Percentiles rank a stretch among this genome's conserved stretches.
phyloP scores from a whole-genome alignment of 2,329 filamentous ascomycete genomes.

The Alternaria incomplexa region DNA sequence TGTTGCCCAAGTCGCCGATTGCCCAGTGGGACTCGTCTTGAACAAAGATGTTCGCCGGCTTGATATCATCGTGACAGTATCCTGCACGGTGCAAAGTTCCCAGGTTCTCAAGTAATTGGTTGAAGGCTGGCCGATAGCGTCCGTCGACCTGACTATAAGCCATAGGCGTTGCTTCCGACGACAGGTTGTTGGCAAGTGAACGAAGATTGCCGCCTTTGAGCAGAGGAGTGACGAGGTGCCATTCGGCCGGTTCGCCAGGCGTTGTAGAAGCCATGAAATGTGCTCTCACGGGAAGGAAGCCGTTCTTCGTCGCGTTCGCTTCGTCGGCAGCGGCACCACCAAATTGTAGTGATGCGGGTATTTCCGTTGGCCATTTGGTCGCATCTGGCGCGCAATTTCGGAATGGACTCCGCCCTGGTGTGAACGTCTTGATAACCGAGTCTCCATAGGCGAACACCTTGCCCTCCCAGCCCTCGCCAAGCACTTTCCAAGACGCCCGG shows the following conservation, averaged over 20 bases:
- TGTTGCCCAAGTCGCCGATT: slow-evolving; percentile 46
- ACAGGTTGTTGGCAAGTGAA: slow-evolving; percentile 12
- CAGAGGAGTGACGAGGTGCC: slow-evolving; percentile 31
- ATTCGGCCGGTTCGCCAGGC: slow-evolving; percentile 12
- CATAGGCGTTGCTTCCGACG: background rate
- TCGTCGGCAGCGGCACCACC: slow-evolving; percentile 6
- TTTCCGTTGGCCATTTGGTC: slow-evolving; percentile 34
- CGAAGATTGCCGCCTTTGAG: slow-evolving; percentile 20
- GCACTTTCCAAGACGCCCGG: slow-evolving; percentile 21
- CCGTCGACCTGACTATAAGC: slow-evolving; percentile 28
- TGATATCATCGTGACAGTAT: slow-evolving; percentile 49
- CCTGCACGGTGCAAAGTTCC: slow-evolving; percentile 34
- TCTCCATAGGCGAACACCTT: slow-evolving; percentile 27
- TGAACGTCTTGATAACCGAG: slow-evolving; percentile 37
- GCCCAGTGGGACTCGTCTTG: slow-evolving; percentile 31
- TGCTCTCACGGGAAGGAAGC: slow-evolving; percentile 25
- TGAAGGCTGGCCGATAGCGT: slow-evolving; percentile 37
- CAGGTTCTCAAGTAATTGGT: slow-evolving; percentile 31
- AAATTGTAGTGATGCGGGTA: slow-evolving; percentile 32
- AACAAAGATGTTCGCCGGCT: slow-evolving; percentile 44
- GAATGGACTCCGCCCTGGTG: slow-evolving; percentile 29
- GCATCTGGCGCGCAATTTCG: slow-evolving; percentile 29
- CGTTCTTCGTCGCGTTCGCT: background rate
- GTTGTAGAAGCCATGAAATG: slow-evolving; percentile 22
- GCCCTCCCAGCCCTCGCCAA: slow-evolving; percentile 35